Base-by-base conservation (phyloP, 345 rosid species). In the Barbarea vulgaris region DNA sequence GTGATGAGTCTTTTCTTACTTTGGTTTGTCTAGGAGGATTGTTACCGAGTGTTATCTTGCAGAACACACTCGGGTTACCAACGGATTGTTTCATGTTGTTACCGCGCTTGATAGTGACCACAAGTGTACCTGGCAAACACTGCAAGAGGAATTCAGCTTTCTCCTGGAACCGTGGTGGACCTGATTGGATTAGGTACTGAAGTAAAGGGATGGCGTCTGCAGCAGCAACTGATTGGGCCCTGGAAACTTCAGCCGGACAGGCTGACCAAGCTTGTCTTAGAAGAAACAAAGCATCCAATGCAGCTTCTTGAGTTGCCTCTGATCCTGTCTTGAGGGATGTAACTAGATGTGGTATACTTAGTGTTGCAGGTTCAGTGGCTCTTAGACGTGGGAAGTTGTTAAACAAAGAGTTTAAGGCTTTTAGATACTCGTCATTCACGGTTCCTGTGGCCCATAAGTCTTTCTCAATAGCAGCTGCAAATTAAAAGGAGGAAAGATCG, bases 261-360 rank as follows among this genome's bases (percentile, higher is more conserved):
- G 99, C 99, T 60, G 98, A 87, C 99, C 99, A 96, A 76, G 99
- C 99, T 86, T 96, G 99, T 85, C 99, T 82, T 33, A 96, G 91
- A 81, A 96, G 97, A 73, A 91, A 87, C 67, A 96, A 91, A 3
- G 97, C 84, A 78, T 96, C 98, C 82, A 96, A 79, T 30, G 99
- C 96, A 83, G 99, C 99, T 84, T 96, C 99, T 81, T 96, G 99
- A 34, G 96, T 84, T 64, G 97, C 93, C 84, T 96, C 99, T n/a
- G 97, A 89, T 34, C 96, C 94, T 36, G 96, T 83, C 85, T 93
- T 96, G 42, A 96, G 97, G 64, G 96, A 87, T 13, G 97, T 85
- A 57, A 96, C 99, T 58, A 96, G 81, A 83, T 96, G 99, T 34
- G 99, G 95, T 70, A 96, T 93, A 73, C 97, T 93, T 17, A 93